Conservation (phyloP, 2,329 filamentous ascomycete genomes). For the Botrytis byssoidea region DNA sequence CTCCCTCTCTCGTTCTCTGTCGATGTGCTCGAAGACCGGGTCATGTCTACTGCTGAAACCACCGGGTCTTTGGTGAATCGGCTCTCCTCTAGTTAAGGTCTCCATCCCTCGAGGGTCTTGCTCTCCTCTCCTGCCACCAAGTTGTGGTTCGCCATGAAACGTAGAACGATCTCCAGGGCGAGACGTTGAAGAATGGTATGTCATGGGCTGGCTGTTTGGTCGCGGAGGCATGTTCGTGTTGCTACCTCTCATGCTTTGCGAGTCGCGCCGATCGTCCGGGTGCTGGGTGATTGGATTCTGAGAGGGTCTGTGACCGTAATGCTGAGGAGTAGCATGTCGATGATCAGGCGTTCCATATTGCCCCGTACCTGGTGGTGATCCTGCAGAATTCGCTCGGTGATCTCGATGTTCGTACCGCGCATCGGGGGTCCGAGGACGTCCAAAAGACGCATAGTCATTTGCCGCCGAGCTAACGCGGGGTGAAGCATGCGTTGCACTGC, state of each 20-base stretch:
- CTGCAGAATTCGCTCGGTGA: constrained; percentile 41
- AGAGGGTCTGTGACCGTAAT: constrained; percentile 50
- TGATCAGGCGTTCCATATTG: constrained; percentile 54
- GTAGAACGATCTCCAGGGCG: constrained; percentile 45
- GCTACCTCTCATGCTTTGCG: constrained; percentile 29
- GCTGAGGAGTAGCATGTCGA: constrained; percentile 57
- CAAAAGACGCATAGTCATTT: constrained; percentile 60
- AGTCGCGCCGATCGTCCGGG: constrained; percentile 49
- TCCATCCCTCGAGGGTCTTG: constrained; percentile 28
- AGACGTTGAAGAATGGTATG: constrained; percentile 42
- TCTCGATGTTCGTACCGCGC: constrained; percentile 53
- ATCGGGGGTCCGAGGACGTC: constrained; percentile 73
- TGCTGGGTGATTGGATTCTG: constrained; percentile 29
- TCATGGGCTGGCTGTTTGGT: constrained; percentile 38
- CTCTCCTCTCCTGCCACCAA: constrained; percentile 29
- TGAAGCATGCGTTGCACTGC: constrained; percentile 42
- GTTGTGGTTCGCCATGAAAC: constrained; percentile 26
- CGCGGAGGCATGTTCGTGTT: constrained; percentile 37
- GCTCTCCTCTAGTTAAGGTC: constrained; percentile 43
- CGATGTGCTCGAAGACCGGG: constrained; percentile 53
- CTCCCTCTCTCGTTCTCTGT: constrained; percentile 42
- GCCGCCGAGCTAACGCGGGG: constrained; percentile 43
- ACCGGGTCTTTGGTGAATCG: constrained; percentile 29
- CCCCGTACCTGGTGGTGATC: constrained; percentile 44
- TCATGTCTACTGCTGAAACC: constrained; percentile 35